A percentile compares a stretch with the other conserved stretches of the same genome.
These are phyloP conservation scores for Pseudocercospora fijiensis DNA, from an alignment of 2,329 filamentous ascomycete genomes.

Conservation along the genomic window DNA sequence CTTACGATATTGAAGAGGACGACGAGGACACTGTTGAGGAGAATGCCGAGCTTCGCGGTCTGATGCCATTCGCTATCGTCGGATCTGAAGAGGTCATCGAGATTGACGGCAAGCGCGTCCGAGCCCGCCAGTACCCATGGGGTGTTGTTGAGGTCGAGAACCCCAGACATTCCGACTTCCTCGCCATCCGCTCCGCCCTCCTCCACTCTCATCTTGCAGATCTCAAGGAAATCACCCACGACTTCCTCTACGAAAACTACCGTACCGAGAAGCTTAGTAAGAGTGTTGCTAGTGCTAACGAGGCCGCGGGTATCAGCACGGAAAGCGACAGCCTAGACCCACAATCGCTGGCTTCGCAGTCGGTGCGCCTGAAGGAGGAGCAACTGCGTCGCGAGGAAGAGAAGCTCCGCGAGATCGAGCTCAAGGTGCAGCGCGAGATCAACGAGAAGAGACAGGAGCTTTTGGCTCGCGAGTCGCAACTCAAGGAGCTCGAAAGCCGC, in stretches of 20 bases:
- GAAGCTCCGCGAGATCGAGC: slow-evolving; percentile 98
- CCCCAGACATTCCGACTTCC: slow-evolving; percentile 96
- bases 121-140: slow-evolving; percentile 97
- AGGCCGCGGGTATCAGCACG: slow-evolving; percentile 54
- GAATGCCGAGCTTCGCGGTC: slow-evolving; percentile 91
- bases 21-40: slow-evolving; percentile 99
- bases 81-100: slow-evolving; percentile 94
- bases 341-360: slow-evolving; percentile 94
- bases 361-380: slow-evolving; percentile 98
- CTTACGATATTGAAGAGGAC: slow-evolving; percentile 98
- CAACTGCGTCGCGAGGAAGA: slow-evolving; percentile 98
- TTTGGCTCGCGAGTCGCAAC: slow-evolving; percentile 92
- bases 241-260: slow-evolving; percentile 99
- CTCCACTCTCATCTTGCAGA: slow-evolving; percentile 97
- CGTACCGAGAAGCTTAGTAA: slow-evolving; percentile 99
- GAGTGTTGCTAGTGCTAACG: slow-evolving; percentile 73
- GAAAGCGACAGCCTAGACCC: slow-evolving; percentile 77
- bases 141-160: slow-evolving; percentile 99
- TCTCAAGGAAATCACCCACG: slow-evolving; percentile 98
- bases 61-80: slow-evolving; percentile 99
- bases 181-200: slow-evolving; percentile 93
- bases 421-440: slow-evolving; percentile 99
- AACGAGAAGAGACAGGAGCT: slow-evolving; percentile 99
- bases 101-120: slow-evolving; percentile 86
- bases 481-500: slow-evolving; percentile 96